Evolutionary conservation across 1,284 basidiomycete species (phyloP).

Genomic region (Sanghuangporus baumii): DNA sequence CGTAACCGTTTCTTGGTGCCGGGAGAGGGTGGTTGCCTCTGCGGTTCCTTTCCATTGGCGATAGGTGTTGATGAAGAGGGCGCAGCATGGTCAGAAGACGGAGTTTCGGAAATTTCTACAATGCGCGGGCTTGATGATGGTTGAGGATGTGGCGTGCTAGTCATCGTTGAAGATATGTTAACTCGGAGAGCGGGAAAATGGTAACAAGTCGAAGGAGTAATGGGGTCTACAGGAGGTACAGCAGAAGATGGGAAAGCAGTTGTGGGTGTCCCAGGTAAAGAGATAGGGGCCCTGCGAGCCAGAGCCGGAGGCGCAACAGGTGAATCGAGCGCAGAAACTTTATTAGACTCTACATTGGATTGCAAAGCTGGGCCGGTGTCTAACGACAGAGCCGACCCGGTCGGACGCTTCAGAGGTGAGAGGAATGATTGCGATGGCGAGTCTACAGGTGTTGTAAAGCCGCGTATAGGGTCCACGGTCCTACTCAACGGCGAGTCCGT

Average conservation of each 20-base stretch:
- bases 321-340: constrained; percentile 12
- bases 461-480: constrained; percentile 7
- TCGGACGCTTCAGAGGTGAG: background rate
- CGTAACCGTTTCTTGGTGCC: background rate
- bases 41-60: background rate
- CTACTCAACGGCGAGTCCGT: constrained; percentile 13
- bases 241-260: constrained; percentile 7
- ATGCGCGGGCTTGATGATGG: background rate
- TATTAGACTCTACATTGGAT: background rate
- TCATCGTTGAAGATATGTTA: background rate
- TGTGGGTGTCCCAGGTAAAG: constrained; percentile 17
- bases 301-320: constrained; percentile 16
- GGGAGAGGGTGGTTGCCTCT: background rate
- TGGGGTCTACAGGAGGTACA: constrained; percentile 8
- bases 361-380: constrained; percentile 1
- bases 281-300: constrained; percentile 12
- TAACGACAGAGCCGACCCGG: constrained; percentile 3
- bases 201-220: constrained; percentile 11
- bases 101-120: background rate
- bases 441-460: constrained; percentile 6
- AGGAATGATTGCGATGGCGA: constrained; percentile 7
- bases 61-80: background rate
- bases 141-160: background rate
- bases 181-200: constrained; percentile 2
- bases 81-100: background rate